phyloP scores from a whole-genome alignment of 495 filamentous ascomycete species.

The Chaetomium cochliodes region DNA sequence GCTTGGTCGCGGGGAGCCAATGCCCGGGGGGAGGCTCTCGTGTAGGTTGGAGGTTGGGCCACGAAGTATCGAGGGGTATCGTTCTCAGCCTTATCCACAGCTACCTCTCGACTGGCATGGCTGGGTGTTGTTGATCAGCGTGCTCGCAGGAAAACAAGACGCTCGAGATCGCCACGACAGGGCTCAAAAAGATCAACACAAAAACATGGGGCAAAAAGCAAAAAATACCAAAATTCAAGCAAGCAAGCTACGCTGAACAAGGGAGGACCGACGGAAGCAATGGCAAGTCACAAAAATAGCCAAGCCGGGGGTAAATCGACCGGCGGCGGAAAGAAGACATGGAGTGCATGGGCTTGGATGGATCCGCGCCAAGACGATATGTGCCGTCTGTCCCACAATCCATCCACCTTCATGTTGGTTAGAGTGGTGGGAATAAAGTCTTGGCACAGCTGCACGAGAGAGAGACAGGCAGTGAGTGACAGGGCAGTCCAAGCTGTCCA shows the following conservation, averaged over 20 bases:
- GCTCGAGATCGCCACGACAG: not conserved
- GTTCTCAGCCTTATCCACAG: not conserved
- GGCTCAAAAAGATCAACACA: not conserved
- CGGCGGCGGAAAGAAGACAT: not conserved
- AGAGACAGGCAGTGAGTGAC: no score
- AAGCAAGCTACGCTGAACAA: not conserved
- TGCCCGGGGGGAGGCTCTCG: not conserved
- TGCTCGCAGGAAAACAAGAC: not conserved
- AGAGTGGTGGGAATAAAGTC: not conserved
- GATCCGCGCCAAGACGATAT: conserved; percentile 7
- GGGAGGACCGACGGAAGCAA: not conserved
- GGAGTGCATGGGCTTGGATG: not conserved
- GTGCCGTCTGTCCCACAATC: conserved; percentile 3
- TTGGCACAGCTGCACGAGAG: not conserved
- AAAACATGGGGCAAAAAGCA: not conserved
- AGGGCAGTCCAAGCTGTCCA: no score
- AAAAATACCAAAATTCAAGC: not conserved
- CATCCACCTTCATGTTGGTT: not conserved
- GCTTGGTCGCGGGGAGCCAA: not conserved
- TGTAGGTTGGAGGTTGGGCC: not conserved
- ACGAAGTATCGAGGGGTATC: not conserved
- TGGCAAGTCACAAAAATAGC: not conserved
- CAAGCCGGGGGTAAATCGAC: conserved; percentile 8
- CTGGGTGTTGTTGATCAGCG: not conserved
- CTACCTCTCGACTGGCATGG: conserved; percentile 8